Conservation (phyloP, 202 grass and related monocot species). For the Setaria viridis region DNA sequence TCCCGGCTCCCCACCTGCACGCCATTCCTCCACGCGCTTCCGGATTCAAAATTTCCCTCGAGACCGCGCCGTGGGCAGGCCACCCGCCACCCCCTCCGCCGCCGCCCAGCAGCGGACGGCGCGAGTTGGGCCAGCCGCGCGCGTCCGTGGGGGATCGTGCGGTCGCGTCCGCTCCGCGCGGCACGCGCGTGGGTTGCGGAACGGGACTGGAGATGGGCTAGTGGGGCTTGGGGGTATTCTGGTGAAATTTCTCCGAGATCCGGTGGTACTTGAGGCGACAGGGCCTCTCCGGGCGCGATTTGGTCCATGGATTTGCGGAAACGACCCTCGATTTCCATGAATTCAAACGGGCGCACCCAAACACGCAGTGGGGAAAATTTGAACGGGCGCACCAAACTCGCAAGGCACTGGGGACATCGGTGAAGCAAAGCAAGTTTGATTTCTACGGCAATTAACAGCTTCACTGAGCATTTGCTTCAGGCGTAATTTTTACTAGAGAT, state of each 20-base stretch:
- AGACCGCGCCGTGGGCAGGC: background rate
- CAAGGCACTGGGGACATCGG: no score
- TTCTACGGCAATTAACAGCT: no score
- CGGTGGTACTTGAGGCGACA: background rate
- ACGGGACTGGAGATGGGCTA: background rate
- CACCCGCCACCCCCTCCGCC: background rate
- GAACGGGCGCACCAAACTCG: no score
- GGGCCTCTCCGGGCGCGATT: background rate
- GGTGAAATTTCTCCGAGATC: slow-evolving; percentile 26
- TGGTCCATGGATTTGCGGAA: background rate
- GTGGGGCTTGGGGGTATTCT: background rate
- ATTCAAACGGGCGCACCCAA: background rate
- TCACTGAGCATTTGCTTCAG: no score
- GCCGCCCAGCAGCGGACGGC: background rate
- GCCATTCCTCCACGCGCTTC: slow-evolving; percentile 36
- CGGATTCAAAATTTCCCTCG: slow-evolving; percentile 47
- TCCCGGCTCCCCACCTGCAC: background rate
- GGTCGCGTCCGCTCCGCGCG: background rate
- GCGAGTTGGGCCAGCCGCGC: background rate
- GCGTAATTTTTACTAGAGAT: no score
- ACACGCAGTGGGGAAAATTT: background rate
- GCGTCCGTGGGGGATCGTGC: background rate
- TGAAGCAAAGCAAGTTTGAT: no score
- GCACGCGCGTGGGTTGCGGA: background rate
- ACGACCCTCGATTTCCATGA: background rate